These are phyloP conservation scores for Mimosa bimucronata DNA, from an alignment of 306 rosid species.

Conservation along the genomic window DNA sequence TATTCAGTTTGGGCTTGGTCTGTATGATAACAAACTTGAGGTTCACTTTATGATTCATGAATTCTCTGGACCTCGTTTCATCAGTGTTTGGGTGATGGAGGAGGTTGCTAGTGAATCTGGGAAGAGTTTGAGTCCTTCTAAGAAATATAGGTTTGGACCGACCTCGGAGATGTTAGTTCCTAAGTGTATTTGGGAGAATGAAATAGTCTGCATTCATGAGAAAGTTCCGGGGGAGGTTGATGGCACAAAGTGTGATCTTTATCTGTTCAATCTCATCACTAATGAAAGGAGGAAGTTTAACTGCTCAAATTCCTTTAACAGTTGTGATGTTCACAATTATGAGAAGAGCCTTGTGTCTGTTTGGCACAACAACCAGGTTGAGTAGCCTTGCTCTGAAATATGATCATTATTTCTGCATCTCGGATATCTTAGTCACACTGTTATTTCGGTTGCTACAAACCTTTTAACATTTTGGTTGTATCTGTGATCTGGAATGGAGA, in stretches of 20 bases:
- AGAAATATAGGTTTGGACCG: background rate
- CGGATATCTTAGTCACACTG: background rate
- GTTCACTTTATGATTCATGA: background rate
- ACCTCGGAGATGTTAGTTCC: background rate
- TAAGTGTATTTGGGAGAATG: background rate
- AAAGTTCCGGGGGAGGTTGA: background rate
- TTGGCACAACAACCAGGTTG: background rate
- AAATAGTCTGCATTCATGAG: background rate
- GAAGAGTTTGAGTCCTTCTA: background rate
- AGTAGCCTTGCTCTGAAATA: background rate
- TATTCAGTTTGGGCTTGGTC: background rate
- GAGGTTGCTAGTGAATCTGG: background rate
- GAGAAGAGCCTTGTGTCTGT: background rate
- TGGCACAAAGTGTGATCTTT: too few species aligned
- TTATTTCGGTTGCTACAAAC: background rate
- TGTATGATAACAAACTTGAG: background rate
- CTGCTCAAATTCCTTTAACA: background rate
- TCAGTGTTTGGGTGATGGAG: background rate
- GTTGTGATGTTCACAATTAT: background rate
- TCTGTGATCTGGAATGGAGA: background rate
- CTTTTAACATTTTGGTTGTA: background rate
- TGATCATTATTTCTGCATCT: background rate
- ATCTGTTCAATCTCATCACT: background rate
- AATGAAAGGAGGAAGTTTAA: background rate
- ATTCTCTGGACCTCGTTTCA: background rate